phyloP scores from a whole-genome alignment of 768 basidiomycete genomes.

The Trametes elegans region DNA sequence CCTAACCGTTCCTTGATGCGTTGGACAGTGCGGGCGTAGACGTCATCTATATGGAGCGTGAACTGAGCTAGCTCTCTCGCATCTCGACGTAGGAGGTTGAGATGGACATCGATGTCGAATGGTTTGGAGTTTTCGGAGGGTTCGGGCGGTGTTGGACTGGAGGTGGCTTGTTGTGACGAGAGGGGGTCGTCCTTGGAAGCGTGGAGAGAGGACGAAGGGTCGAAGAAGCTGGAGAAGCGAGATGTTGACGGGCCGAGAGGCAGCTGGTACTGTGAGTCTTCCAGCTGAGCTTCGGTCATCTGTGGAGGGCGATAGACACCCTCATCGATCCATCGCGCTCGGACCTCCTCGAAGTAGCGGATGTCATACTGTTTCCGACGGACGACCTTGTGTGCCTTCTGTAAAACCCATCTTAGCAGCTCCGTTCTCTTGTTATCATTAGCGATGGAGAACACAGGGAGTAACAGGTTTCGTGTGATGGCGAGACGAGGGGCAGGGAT shows the following conservation, averaged over 20 bases:
- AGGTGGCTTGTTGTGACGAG: not conserved
- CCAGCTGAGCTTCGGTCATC: slow-evolving; percentile 13
- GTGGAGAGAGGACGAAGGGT: slow-evolving; percentile 11
- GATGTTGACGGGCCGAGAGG: slow-evolving; percentile 4
- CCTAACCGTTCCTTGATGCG: slow-evolving; percentile 76
- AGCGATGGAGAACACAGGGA: slow-evolving; percentile 55
- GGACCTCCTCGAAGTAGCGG: slow-evolving; percentile 37
- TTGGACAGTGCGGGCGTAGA: slow-evolving; percentile 50
- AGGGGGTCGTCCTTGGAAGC: not conserved
- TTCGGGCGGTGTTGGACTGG: not conserved
- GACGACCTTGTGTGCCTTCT: slow-evolving; percentile 45
- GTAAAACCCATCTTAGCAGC: slow-evolving; percentile 58
- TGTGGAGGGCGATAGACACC: slow-evolving; percentile 12
- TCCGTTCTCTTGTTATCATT: slow-evolving; percentile 59
- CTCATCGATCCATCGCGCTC: slow-evolving; percentile 19
- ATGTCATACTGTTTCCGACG: slow-evolving; percentile 50
- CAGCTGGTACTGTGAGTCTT: not conserved
- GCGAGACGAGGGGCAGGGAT: slow-evolving; percentile 51
- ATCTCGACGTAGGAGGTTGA: slow-evolving; percentile 55
- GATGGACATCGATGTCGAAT: slow-evolving; percentile 55
- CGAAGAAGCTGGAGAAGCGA: slow-evolving; percentile 17
- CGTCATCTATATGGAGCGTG: slow-evolving; percentile 37
- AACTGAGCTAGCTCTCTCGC: slow-evolving; percentile 48
- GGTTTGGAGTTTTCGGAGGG: slow-evolving; percentile 33
- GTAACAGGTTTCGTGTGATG: slow-evolving; percentile 53